A percentile compares a stretch with the other conserved stretches of the same genome.
These are phyloP conservation scores for Ceratocystiopsis minuta DNA, from an alignment of 2,329 filamentous ascomycete species.

Conservation along the genomic window DNA sequence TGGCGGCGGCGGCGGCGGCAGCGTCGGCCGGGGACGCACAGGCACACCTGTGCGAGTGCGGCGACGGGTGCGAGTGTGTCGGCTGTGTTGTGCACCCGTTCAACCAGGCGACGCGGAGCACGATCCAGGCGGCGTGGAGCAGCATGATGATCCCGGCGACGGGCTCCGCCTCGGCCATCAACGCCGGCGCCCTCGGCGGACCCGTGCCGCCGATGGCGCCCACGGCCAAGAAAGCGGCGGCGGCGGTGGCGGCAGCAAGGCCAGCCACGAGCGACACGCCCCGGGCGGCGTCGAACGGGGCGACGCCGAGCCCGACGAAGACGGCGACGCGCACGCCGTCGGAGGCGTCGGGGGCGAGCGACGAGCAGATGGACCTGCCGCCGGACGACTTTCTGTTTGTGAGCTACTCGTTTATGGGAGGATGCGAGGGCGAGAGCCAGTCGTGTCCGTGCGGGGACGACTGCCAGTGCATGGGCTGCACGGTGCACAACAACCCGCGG, in stretches of 20 bases:
- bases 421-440: constrained; percentile 10
- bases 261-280: too few species aligned
- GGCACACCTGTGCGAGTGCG: constrained; percentile 10
- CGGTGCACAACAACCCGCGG: constrained; percentile 37
- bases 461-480: constrained; percentile 51
- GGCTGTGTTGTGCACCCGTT: constrained; percentile 11
- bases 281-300: not conserved
- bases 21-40: not conserved
- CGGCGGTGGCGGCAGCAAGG: too few species aligned
- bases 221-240: too few species aligned
- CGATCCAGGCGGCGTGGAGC: constrained; percentile 9
- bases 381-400: constrained; percentile 42
- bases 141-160: constrained; percentile 4
- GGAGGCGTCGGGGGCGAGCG: constrained; percentile 25
- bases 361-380: constrained; percentile 31
- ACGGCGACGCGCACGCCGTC: constrained; percentile 24
- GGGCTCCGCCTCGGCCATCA: too few species aligned
- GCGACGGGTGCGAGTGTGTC: constrained; percentile 11
- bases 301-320: not conserved
- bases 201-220: too few species aligned
- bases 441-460: constrained; percentile 44
- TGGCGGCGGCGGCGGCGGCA: not conserved
- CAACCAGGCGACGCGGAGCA: constrained; percentile 9
- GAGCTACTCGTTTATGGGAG: constrained; percentile 12
- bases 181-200: too few species aligned